Conservation (phyloP, 2,329 filamentous ascomycete species). For the Lithohypha guttulata region DNA sequence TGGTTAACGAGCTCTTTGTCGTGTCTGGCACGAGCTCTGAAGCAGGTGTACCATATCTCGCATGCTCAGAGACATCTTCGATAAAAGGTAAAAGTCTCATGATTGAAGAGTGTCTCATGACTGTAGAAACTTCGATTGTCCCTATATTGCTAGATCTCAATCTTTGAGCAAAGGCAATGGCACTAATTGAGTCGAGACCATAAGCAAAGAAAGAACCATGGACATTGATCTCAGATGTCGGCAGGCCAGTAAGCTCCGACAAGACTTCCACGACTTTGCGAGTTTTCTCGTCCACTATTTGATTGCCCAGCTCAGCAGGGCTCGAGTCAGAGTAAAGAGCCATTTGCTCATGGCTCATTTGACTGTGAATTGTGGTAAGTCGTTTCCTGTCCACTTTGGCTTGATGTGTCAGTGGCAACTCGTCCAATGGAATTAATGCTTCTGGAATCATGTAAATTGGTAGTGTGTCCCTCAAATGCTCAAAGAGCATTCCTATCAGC, state of each 20-base stretch:
- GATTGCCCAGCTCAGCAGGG: slow-evolving; percentile 24
- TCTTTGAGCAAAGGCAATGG: slow-evolving; percentile 55
- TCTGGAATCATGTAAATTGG: slow-evolving; percentile 72
- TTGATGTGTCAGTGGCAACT: slow-evolving; percentile 60
- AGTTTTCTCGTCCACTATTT: slow-evolving; percentile 43
- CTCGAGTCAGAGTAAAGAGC: slow-evolving; percentile 27
- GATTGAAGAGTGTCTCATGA: slow-evolving; percentile 61
- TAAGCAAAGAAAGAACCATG: slow-evolving; percentile 67
- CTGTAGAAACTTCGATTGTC: slow-evolving; percentile 53
- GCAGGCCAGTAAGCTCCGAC: slow-evolving; percentile 38
- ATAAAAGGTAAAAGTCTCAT: slow-evolving; percentile 41
- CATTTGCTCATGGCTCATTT: slow-evolving; percentile 38
- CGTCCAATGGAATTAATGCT: slow-evolving; percentile 57
- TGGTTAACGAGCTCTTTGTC: not conserved
- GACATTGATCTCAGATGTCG: slow-evolving; percentile 41
- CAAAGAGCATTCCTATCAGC: slow-evolving; percentile 41
- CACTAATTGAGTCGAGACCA: slow-evolving; percentile 73
- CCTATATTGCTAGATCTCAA: slow-evolving; percentile 40
- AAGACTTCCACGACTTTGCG: slow-evolving; percentile 45
- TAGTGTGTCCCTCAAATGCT: slow-evolving; percentile 44
- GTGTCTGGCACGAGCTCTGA: not conserved
- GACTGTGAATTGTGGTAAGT: slow-evolving; percentile 41
- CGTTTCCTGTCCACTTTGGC: slow-evolving; percentile 59
- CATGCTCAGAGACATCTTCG: not conserved
- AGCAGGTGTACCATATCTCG: not conserved